Base-by-base conservation (phyloP, 495 filamentous ascomycete species). In the Penicillium paradoxum region DNA sequence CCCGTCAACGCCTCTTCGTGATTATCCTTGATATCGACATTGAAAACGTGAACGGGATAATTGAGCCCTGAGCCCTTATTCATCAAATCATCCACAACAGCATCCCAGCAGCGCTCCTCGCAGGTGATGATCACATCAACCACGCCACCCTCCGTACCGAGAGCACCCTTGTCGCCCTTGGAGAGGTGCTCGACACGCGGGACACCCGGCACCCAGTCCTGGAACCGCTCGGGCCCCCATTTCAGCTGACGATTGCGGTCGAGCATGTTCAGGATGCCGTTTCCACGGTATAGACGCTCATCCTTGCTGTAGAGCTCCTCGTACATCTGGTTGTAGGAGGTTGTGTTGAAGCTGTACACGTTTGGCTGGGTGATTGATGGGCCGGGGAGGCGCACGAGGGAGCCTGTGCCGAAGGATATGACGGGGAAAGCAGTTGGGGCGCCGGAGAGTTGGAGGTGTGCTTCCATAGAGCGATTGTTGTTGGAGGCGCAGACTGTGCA, bases 401-500 rank as follows among this genome's bases (percentile, higher is more conserved):
- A 95, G 49, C 95, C 95, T 1, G 95, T 99, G 50, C 95, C 95
- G 71, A 99, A 99, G 14, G 92, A 97, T 59, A 97, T 93, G 57
- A 95, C 91, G 19, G 93, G 95, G 69, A 89, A 97, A n/a, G 85
- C 72, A 30, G 65, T 59, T 3, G 70, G 50, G 17, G 89, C 87
- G 43, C 84, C 75, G 7, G 95, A 85, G 24, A 99, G 84, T 29
- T 87, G 86, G 18, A 96, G 84, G 71, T 99, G 95, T 10, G 90
- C 91, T 79, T 98, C 93, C 93, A 98, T 98, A 5, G 91, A 95
- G 81, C 91, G 84, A 64, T 97, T 97, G 60, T 97, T 84, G 64
- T 99, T 97, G 60, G 90, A 96, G 4, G 93, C 93, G 71, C 95
- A 99, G 33, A 99, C 93, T 2, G 95, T 99, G 79, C 95, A 99